phyloP scores from a whole-genome alignment of 1,284 basidiomycete species.

The Malassezia cuniculi region DNA sequence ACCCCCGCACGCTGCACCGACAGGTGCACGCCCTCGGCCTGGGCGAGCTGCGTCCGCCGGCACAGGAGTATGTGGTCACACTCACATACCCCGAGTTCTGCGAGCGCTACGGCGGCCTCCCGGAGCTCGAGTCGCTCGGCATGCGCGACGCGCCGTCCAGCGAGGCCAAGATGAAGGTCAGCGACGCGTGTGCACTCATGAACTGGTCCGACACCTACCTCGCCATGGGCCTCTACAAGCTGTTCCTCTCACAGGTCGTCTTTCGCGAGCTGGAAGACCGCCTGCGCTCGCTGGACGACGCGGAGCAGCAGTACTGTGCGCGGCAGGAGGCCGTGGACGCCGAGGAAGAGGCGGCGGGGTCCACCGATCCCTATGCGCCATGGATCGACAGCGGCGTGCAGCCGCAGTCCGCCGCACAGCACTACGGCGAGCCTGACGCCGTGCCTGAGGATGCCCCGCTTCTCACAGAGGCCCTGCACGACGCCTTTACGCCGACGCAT shows the following conservation, averaged over 20 bases:
- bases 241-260: conserved; percentile 72
- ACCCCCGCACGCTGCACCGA: conserved; percentile 77
- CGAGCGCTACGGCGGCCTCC: conserved; percentile 50
- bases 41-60: conserved; percentile 53
- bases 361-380: conserved; percentile 54
- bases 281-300: conserved; percentile 56
- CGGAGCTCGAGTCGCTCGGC: conserved; percentile 24
- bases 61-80: conserved; percentile 51
- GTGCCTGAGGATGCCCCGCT: conserved; percentile 5
- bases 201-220: conserved; percentile 60
- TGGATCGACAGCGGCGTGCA: too few species aligned
- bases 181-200: conserved; percentile 53
- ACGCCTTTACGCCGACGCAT: not conserved
- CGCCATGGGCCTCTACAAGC: conserved; percentile 63
- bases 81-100: conserved; percentile 81
- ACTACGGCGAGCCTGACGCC: conserved; percentile 19
- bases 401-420: too few species aligned
- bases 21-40: conserved; percentile 74
- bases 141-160: conserved; percentile 51
- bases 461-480: not conserved
- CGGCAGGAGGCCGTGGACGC: conserved; percentile 54
- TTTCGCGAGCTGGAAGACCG: conserved; percentile 85
- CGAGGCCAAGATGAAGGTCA: conserved; percentile 45
- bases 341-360: conserved; percentile 53
- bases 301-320: conserved; percentile 49